phyloP scores from a whole-genome alignment of 139 green algal genomes.

The Coelastrella sp. region DNA sequence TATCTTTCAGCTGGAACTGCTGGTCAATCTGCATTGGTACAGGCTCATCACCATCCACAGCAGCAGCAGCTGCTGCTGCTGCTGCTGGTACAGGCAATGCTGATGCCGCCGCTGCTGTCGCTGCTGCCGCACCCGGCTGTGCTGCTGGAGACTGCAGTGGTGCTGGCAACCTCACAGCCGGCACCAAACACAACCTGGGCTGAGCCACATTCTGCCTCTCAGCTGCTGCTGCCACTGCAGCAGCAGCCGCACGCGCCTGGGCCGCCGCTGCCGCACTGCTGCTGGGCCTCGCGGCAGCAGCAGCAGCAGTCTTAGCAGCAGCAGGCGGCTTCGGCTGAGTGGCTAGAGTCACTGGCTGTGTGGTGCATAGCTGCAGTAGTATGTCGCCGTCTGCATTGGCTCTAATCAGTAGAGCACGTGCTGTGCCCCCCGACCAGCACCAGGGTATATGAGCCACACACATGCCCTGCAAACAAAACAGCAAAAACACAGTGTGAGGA shows the following conservation, averaged over 20 bases:
- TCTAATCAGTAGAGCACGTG: slow-evolving; percentile 1
- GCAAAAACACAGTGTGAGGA: too few species aligned
- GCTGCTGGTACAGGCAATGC: too few species aligned
- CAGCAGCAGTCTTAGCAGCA: background rate
- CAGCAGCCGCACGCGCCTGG: background rate
- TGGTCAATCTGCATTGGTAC: background rate
- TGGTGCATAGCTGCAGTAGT: slow-evolving; percentile 38
- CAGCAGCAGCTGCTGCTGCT: slow-evolving; percentile 1
- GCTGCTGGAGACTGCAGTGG: too few species aligned
- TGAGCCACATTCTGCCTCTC: too few species aligned
- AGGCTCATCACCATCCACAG: background rate
- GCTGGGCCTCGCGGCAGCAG: background rate
- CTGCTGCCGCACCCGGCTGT: too few species aligned
- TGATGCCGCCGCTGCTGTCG: background rate
- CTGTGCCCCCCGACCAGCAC: slow-evolving; percentile 27
- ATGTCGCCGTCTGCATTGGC: slow-evolving; percentile 30
- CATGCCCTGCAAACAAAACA: background rate
- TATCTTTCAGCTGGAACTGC: too few species aligned
- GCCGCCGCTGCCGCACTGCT: background rate
- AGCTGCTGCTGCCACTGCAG: slow-evolving; percentile 5
- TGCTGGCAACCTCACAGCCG: too few species aligned
- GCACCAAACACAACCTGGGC: too few species aligned
- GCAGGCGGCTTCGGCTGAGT: slow-evolving; percentile 8
- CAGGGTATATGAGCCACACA: background rate
- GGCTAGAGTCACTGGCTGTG: background rate